Base-by-base conservation (phyloP, 1,284 basidiomycete genomes). In the Hemileia vastatrix region DNA sequence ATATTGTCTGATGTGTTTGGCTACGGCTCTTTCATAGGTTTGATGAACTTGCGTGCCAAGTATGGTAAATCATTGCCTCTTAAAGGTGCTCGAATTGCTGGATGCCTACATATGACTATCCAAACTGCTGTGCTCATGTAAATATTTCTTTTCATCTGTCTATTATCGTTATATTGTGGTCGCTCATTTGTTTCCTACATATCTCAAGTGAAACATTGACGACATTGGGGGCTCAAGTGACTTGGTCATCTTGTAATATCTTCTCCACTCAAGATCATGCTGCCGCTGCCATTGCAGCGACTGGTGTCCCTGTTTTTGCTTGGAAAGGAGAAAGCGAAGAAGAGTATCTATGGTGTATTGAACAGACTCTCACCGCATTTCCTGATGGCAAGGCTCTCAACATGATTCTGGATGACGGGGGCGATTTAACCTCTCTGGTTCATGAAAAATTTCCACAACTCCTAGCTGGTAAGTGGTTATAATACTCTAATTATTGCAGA, bases 261-360 rank as follows among this genome's bases (percentile, higher is more conserved):
- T 99, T 95, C 82, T 98, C 95, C 63, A 99, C 94, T 63, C 95
- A 79, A 74, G 94, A 98, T 79, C 94, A 98, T 79, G 94, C 94
- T 66, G 95, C 94, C 65, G 89, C 94, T 69, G 95, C 91, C 71
- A 97, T 98, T 71, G 94, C 94, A 67, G 94, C 93, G 24, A 95
- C 95, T 66, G 94, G 94, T 72, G 89, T 98, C 62, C 94, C 94
- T 70, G 94, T 98, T 75, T 98, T 86, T 77, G 95, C 94, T 67
- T 99, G 94, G 94, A 99, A 99, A 82, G 95, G 95, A 66, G 94
- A 99, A 82, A 95, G 93, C 64, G 95, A 98, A 78, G 94, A 97
- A 79, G 94, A 99, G 79, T 98, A 97, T 81, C 78, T 81, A 70
- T 99, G 95, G 94, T 95, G 91, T 77, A 91, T 98, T 71, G 91